Conservation (phyloP, 306 rosid genomes). For the Citrullus mucosospermus region DNA sequence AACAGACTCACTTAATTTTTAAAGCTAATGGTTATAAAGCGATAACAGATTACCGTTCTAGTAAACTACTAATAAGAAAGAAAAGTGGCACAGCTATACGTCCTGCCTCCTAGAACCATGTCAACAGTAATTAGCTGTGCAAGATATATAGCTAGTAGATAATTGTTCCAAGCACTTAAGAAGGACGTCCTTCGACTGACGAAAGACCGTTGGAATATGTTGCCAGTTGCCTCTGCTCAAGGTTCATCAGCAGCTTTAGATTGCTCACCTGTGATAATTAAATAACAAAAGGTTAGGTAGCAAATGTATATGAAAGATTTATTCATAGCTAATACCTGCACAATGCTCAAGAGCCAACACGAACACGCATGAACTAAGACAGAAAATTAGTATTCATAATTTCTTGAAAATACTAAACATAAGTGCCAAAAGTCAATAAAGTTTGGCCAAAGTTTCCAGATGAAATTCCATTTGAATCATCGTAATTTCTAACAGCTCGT, state of each 20-base stretch:
- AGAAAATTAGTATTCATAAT: neutral
- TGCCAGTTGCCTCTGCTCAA: slow-evolving; percentile 13
- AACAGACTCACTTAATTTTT: neutral
- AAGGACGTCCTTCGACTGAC: neutral
- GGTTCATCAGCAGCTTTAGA: slow-evolving; percentile 17
- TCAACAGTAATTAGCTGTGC: neutral
- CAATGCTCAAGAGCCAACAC: neutral
- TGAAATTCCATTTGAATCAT: neutral
- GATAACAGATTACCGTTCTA: neutral
- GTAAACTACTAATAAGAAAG: neutral
- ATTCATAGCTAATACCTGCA: neutral
- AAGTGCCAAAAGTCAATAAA: neutral
- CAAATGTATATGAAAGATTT: neutral
- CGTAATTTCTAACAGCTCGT: neutral
- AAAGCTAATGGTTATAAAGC: neutral
- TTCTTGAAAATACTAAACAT: neutral
- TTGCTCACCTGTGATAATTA: slow-evolving; percentile 13
- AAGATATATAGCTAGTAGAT: neutral
- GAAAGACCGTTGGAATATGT: neutral
- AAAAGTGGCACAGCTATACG: neutral
- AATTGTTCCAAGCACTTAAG: neutral
- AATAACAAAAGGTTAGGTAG: neutral
- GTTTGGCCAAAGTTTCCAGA: neutral
- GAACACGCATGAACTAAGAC: neutral
- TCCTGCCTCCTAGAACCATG: neutral